Conservation (phyloP, 176 grass and related monocot genomes). For the Otatea glauca region DNA sequence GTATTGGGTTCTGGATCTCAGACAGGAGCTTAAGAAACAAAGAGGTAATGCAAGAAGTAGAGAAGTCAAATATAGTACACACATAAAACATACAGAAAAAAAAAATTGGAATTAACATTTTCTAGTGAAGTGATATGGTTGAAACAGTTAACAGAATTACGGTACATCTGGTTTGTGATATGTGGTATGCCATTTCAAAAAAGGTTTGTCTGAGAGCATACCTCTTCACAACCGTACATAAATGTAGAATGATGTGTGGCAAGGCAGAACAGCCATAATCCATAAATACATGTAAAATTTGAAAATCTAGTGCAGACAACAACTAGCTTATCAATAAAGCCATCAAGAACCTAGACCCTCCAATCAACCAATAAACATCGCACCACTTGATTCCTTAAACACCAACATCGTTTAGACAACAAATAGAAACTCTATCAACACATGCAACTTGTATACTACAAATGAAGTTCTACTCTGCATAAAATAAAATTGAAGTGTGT, state of each 20-base stretch:
- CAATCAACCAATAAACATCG: neutral
- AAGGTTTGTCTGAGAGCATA: neutral
- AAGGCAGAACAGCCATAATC: neutral
- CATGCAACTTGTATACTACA: neutral
- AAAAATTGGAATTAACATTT: too few species aligned
- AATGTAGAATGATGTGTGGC: conserved; percentile 2
- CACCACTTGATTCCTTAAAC: neutral
- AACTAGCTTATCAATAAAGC: neutral
- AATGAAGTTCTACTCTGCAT: neutral
- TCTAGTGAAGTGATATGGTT: conserved; percentile 9
- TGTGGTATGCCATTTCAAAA: conserved; percentile 14
- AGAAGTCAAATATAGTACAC: conserved; percentile 9
- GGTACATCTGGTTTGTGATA: neutral
- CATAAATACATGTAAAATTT: neutral
- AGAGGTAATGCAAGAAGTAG: conserved; percentile 6
- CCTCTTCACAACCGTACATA: conserved; percentile 16
- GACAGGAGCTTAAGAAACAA: conserved; percentile 22
- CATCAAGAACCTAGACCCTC: neutral
- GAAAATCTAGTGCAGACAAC: conserved; percentile 15
- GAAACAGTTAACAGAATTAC: neutral
- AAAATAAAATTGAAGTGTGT: neutral
- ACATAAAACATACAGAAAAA: neutral
- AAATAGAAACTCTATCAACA: neutral
- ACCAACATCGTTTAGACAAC: neutral
- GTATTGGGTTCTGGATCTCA: neutral